phyloP scores from a whole-genome alignment of 2,329 filamentous ascomycete genomes.

The Verticillium isaacii region DNA sequence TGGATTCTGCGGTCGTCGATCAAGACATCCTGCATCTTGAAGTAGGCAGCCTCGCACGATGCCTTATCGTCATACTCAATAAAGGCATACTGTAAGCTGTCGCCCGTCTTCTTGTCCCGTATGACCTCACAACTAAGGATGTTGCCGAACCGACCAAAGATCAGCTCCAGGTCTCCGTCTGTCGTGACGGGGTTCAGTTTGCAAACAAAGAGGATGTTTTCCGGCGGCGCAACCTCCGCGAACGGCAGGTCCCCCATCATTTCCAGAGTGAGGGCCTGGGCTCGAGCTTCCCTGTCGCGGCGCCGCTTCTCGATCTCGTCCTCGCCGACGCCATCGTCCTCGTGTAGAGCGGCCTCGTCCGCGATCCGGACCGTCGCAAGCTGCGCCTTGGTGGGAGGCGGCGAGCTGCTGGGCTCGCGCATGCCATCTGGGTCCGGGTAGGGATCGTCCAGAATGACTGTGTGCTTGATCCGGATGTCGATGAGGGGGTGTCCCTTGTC shows the following conservation, averaged over 20 bases:
- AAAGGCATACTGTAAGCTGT: conserved; percentile 95
- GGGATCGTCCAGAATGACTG: conserved; percentile 86
- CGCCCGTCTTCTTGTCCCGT: conserved; percentile 85
- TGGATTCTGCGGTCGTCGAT: conserved; percentile 98
- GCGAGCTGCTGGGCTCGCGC: conserved; percentile 72
- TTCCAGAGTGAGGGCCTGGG: conserved; percentile 90
- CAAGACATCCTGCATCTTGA: conserved; percentile 97
- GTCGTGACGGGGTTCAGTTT: conserved; percentile 96
- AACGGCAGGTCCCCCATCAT: conserved; percentile 98
- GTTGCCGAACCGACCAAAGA: conserved; percentile 94
- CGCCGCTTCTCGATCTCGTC: conserved; percentile 75
- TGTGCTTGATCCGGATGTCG: conserved; percentile 92
- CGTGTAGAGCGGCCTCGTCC: conserved; percentile 77
- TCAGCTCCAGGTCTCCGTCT: conserved; percentile 89
- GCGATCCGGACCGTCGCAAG: conserved; percentile 87
- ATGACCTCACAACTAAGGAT: conserved; percentile 97
- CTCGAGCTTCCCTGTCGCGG: conserved; percentile 84
- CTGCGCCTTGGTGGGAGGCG: conserved; percentile 77
- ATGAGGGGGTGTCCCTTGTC: conserved; percentile 82
- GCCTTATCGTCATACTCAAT: conserved; percentile 93
- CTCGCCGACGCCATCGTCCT: conserved; percentile 66
- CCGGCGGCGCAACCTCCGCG: conserved; percentile 93
- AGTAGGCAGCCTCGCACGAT: conserved; percentile 91
- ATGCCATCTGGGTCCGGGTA: conserved; percentile 78
- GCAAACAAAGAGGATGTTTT: conserved; percentile 97